phyloP scores from a whole-genome alignment of 331 rosid species.

The Pyrus hybrid region DNA sequence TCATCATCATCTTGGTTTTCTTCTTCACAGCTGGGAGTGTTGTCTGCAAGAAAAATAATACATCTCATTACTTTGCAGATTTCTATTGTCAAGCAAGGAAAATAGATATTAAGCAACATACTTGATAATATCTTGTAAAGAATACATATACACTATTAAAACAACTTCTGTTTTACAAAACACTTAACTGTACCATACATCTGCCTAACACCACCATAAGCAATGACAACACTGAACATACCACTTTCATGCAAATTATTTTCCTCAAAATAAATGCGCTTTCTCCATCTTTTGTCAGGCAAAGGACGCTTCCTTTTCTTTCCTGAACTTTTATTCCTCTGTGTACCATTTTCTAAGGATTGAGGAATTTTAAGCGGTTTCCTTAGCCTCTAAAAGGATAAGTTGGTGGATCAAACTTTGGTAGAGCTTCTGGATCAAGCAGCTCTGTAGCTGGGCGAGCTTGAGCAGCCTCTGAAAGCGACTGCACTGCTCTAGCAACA shows the following conservation, averaged over 20 bases:
- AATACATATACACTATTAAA: no score
- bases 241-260: conserved; percentile 37
- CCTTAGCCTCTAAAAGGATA: conserved; percentile 65
- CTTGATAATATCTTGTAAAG: no score
- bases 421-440: conserved; percentile 61
- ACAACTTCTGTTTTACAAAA: background rate
- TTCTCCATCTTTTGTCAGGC: conserved; percentile 84
- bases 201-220: conserved; percentile 4
- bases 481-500: conserved; percentile 59
- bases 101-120: no score
- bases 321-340: conserved; percentile 27
- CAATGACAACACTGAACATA: conserved; percentile 31
- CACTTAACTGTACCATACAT: background rate
- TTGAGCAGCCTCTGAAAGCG: conserved; percentile 70
- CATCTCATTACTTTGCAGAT: background rate
- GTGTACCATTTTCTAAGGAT: conserved; percentile 31
- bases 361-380: conserved; percentile 41
- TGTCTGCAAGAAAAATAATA: conserved; percentile 43
- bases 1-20: conserved; percentile 39
- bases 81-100: background rate
- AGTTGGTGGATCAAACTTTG: conserved; percentile 86
- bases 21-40: conserved; percentile 48
- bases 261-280: conserved; percentile 56
- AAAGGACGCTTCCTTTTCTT: conserved; percentile 58
- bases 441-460: conserved; percentile 86